A percentile compares a stretch with the other conserved stretches of the same genome.
These are phyloP conservation scores for Asparagopsis taxiformis DNA, from an alignment of 31 red algal genomes.

Conservation along the genomic window DNA sequence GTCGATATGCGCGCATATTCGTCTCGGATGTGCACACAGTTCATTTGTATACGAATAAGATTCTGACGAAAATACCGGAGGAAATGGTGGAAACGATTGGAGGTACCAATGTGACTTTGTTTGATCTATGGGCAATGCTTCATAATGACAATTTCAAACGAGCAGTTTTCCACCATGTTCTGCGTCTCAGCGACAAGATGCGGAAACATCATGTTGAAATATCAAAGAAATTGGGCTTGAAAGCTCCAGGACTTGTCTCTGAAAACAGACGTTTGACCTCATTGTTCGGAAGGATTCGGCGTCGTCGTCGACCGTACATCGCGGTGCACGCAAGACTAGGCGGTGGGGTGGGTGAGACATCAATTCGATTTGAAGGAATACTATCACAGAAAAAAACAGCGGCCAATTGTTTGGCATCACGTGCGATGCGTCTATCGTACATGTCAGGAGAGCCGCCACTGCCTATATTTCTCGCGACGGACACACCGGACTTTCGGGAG, in stretches of 20 bases:
- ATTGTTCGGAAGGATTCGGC: too few relatives aligned
- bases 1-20: not conserved
- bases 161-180: constrained; percentile 20
- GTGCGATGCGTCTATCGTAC: constrained; percentile 28
- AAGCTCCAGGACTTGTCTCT: too few relatives aligned
- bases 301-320: constrained; percentile 15
- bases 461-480: constrained; percentile 45
- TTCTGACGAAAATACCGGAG: not conserved
- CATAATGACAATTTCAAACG: not conserved
- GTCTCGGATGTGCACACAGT: constrained; percentile 16
- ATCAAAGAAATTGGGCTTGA: too few relatives aligned
- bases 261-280: too few relatives aligned
- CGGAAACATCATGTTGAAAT: too few relatives aligned
- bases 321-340: constrained; percentile 45
- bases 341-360: constrained; percentile 8
- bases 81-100: not conserved
- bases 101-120: constrained; percentile 1
- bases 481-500: constrained; percentile 21
- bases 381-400: not conserved
- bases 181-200: constrained; percentile 9
- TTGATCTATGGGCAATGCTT: not conserved
- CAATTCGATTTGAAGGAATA: constrained; percentile 4
- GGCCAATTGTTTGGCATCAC: constrained; percentile 40
- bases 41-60: not conserved
- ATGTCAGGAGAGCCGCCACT: constrained; percentile 18